Evolutionary conservation across 2,329 filamentous ascomycete genomes (phyloP).

Genomic region (Fusarium xylarioides): DNA sequence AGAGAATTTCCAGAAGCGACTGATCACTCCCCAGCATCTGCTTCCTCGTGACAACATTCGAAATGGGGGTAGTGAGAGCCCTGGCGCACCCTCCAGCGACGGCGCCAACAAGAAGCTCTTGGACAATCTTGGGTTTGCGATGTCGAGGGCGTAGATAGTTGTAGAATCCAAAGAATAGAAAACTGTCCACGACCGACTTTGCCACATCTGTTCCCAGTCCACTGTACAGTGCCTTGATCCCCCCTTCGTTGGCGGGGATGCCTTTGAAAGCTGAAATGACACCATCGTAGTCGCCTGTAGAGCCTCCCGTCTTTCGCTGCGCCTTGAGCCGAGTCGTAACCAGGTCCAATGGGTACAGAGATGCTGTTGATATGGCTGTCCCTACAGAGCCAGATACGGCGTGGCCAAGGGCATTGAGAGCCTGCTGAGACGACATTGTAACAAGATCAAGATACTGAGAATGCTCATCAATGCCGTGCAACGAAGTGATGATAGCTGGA

Average conservation of each 20-base stretch:
- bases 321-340: conserved; percentile 85
- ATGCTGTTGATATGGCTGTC: conserved; percentile 79
- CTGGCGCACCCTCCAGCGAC: conserved; percentile 79
- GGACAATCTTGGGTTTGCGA: conserved; percentile 65
- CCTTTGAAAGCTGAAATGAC: conserved; percentile 74
- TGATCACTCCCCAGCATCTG: conserved; percentile 67
- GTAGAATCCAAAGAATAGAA: conserved; percentile 88
- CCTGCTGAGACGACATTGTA: conserved; percentile 47
- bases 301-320: conserved; percentile 67
- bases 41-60: conserved; percentile 83
- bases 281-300: conserved; percentile 64
- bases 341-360: conserved; percentile 83
- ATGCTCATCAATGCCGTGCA: background rate
- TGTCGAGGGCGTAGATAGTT: conserved; percentile 58
- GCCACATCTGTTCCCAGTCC: conserved; percentile 70
- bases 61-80: conserved; percentile 80
- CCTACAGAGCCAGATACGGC: conserved; percentile 82
- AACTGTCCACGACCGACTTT: conserved; percentile 78
- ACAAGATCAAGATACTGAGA: background rate
- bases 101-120: conserved; percentile 79
- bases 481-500: background rate
- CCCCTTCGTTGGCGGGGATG: conserved; percentile 78
- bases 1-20: conserved; percentile 66
- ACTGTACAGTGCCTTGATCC: conserved; percentile 73
- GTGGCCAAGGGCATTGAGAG: conserved; percentile 80